A percentile compares a stretch with the other conserved stretches of the same genome.
These are phyloP conservation scores for Penicillium griseofulvum DNA, from an alignment of 2,329 filamentous ascomycete species.

Conservation along the genomic window DNA sequence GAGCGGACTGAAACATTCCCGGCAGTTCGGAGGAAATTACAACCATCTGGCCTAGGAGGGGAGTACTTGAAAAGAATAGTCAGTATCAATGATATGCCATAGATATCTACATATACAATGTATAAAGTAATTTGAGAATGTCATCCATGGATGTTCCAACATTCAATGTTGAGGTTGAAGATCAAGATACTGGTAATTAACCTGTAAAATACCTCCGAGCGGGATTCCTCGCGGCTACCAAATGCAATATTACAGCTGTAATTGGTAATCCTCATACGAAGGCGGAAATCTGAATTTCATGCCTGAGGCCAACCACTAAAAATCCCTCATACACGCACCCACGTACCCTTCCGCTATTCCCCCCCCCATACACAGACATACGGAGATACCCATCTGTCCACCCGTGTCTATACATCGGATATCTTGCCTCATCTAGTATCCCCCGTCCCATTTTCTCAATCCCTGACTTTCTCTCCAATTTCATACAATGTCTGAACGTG, in stretches of 20 bases:
- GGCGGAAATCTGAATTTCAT: background rate
- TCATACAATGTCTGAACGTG: slow-evolving; percentile 42
- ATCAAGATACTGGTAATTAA: background rate
- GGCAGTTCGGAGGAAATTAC: background rate
- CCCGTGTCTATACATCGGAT: background rate
- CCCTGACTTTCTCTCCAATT: slow-evolving; percentile 45
- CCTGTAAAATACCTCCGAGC: slow-evolving; percentile 7
- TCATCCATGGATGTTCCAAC: background rate
- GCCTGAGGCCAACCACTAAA: slow-evolving; percentile 11
- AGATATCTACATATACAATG: too few species aligned
- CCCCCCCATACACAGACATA: slow-evolving; percentile 7
- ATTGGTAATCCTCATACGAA: slow-evolving; percentile 8
- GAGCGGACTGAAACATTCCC: slow-evolving; percentile 5
- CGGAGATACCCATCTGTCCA: background rate
- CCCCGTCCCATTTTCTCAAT: slow-evolving; percentile 32
- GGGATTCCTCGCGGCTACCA: background rate
- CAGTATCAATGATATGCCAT: background rate
- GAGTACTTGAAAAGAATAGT: too few species aligned
- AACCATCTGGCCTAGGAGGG: background rate
- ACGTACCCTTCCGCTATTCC: slow-evolving; percentile 10
- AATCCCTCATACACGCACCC: slow-evolving; percentile 24
- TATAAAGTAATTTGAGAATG: background rate
- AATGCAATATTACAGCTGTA: background rate
- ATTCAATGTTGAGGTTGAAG: background rate
- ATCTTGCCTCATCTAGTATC: slow-evolving; percentile 1